A percentile compares a stretch with the other conserved stretches of the same genome.
phyloP scores from a whole-genome alignment of 305 asterid genomes.

The Fraxinus greggii region DNA sequence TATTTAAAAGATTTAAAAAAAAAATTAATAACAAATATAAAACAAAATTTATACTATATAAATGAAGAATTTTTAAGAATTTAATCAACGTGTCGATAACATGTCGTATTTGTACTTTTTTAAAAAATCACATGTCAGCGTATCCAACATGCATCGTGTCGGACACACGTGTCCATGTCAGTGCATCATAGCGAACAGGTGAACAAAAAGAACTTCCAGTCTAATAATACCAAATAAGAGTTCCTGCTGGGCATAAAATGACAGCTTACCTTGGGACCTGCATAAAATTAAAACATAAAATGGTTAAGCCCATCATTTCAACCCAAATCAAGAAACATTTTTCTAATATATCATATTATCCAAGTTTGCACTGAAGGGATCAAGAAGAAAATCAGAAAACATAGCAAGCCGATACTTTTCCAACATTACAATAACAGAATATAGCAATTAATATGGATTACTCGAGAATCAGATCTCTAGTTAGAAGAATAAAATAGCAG shows the following conservation, averaged over 20 bases:
- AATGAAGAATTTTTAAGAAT: too few relatives aligned
- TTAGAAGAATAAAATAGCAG: neutral
- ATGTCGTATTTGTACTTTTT: too few relatives aligned
- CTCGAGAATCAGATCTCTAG: slow-evolving; percentile 1
- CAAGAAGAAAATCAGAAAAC: slow-evolving; percentile 14
- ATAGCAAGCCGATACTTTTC: neutral
- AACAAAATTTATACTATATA: too few relatives aligned
- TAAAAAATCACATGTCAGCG: too few relatives aligned
- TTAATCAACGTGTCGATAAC: too few relatives aligned
- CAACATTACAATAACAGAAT: neutral
- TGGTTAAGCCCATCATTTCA: slow-evolving; percentile 22
- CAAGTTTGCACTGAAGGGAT: slow-evolving; percentile 7
- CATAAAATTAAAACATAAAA: slow-evolving; percentile 34
- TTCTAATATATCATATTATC: slow-evolving; percentile 17
- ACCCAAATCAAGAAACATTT: slow-evolving; percentile 15
- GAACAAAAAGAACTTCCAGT: slow-evolving; percentile 31
- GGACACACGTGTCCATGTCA: too few relatives aligned
- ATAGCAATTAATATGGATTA: neutral
- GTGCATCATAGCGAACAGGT: too few relatives aligned
- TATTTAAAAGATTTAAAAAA: too few relatives aligned
- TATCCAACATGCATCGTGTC: too few relatives aligned
- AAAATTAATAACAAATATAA: too few relatives aligned
- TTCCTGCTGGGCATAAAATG: slow-evolving; percentile 35
- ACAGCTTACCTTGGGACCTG: slow-evolving; percentile 84
- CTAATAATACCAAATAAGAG: slow-evolving; percentile 31